Evolutionary conservation across 2,329 filamentous ascomycete genomes (phyloP), one percentile per base, ranked within the genome.

Genomic region (Thelonectria blattea): DNA sequence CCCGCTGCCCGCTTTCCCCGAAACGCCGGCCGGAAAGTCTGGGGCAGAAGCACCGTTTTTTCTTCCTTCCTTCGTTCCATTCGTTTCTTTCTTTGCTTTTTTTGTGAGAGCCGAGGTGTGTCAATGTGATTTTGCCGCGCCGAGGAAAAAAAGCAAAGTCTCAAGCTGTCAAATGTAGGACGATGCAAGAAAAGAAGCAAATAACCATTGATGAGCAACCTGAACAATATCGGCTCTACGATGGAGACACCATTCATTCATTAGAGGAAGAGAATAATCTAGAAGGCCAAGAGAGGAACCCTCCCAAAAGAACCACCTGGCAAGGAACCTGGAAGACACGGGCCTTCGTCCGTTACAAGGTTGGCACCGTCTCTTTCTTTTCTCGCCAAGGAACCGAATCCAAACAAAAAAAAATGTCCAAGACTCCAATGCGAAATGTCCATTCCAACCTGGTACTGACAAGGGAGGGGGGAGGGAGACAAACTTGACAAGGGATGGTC

Each of bases 141-240:
- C 65, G 67, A 64, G 61, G 57, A 24, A 6, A 24, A 64, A 62
- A 69, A 69, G 65, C 64, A 69, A 69, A 24, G n/a, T n/a, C n/a
- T 45, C 46, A 51, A 63, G 5, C n/a, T 43, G 45, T 54, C 61
- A 66, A 58, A 61, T 30, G 27, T 10, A 7, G 27, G 27, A 30
- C 27, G 27, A 30, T n/a, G n/a, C n/a, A 2, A 30, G 8, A 6
- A 30, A 30, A 30, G 2, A 30, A 30, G 22, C 22, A 30, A 30
- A 30, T n/a, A n/a, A n/a, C n/a, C n/a, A n/a, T n/a, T n/a, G n/a
- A n/a, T n/a, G n/a, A n/a, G n/a, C n/a, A n/a, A n/a, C n/a, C n/a
- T n/a, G n/a, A n/a, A n/a, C n/a, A n/a, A 30, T 30, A 30, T 30
- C 27, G 27, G 27, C 27, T 30, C 27, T 30, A 6, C 9, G 27